These are phyloP conservation scores for Paraconiothyrium brasiliense DNA, from an alignment of 2,329 filamentous ascomycete species.

Conservation along the genomic window DNA sequence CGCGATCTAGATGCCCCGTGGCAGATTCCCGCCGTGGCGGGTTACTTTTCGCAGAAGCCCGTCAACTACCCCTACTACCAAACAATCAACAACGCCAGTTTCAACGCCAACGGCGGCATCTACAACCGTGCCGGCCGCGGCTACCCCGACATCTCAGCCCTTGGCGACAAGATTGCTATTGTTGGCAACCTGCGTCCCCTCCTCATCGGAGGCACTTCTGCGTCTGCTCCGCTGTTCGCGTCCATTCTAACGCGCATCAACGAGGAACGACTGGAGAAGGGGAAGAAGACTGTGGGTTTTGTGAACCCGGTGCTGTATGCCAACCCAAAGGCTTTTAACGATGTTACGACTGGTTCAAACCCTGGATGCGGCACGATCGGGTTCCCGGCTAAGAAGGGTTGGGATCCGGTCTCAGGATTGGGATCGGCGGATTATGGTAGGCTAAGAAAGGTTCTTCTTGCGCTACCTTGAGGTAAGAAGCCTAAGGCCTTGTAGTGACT, in stretches of 20 bases:
- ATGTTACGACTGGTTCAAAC: slow-evolving; percentile 48
- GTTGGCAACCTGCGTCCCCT: slow-evolving; percentile 45
- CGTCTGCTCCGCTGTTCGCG: slow-evolving; percentile 66
- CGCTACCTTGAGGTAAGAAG: background rate
- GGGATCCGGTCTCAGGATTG: slow-evolving; percentile 41
- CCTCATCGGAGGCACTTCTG: slow-evolving; percentile 59
- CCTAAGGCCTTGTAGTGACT: no score
- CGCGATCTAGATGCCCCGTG: background rate
- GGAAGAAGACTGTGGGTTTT: slow-evolving; percentile 62
- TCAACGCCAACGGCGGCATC: background rate
- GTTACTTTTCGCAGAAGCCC: slow-evolving; percentile 25
- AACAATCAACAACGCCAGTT: slow-evolving; percentile 3
- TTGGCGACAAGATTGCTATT: slow-evolving; percentile 58
- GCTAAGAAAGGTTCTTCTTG: background rate
- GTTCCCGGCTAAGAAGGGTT: slow-evolving; percentile 35
- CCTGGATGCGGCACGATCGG: slow-evolving; percentile 45
- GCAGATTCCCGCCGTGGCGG: slow-evolving; percentile 52
- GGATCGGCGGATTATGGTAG: slow-evolving; percentile 13
- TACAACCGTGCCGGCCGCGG: slow-evolving; percentile 58
- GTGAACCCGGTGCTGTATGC: slow-evolving; percentile 67
- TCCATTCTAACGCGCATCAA: slow-evolving; percentile 67
- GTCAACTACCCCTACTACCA: slow-evolving; percentile 13
- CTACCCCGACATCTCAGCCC: slow-evolving; percentile 68
- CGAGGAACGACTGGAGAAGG: slow-evolving; percentile 62
- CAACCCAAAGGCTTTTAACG: slow-evolving; percentile 52